Conservation (phyloP, 192 early-diverging fungal genomes). For the Umbelopsis ramanniana region DNA sequence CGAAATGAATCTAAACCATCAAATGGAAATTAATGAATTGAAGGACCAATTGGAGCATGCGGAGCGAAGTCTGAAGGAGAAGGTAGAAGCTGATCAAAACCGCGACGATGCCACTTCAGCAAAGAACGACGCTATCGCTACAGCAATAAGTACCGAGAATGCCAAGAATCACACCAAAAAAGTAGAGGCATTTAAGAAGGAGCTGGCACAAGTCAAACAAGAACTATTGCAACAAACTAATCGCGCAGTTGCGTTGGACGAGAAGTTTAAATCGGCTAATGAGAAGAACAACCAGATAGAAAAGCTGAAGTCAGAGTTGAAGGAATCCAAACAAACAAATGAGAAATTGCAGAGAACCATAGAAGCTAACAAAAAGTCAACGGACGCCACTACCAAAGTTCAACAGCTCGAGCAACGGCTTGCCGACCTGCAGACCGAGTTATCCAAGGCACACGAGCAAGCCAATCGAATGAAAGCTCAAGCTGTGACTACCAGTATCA, state of each 20-base stretch:
- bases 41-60: not conserved
- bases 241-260: not conserved
- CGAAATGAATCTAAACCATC: slow-evolving; percentile 5
- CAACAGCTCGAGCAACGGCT: not conserved
- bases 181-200: not conserved
- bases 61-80: not conserved
- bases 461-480: not conserved
- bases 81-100: not conserved
- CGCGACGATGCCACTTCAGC: not conserved
- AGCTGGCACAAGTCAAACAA: not conserved
- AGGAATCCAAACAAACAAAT: not conserved
- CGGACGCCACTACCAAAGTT: not conserved
- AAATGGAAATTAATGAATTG: slow-evolving; percentile 6
- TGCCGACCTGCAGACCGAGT: not conserved
- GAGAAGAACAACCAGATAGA: not conserved
- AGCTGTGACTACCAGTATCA: not conserved
- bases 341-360: not conserved
- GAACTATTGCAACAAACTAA: not conserved
- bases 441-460: not conserved
- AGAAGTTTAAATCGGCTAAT: not conserved
- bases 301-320: not conserved
- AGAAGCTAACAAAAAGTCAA: not conserved
- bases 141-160: not conserved
- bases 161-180: not conserved
- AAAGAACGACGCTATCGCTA: not conserved